Percentiles rank a stretch among this genome's conserved stretches.
phyloP scores from a whole-genome alignment of 2,329 filamentous ascomycete genomes.

The Aureobasidium sp. region DNA sequence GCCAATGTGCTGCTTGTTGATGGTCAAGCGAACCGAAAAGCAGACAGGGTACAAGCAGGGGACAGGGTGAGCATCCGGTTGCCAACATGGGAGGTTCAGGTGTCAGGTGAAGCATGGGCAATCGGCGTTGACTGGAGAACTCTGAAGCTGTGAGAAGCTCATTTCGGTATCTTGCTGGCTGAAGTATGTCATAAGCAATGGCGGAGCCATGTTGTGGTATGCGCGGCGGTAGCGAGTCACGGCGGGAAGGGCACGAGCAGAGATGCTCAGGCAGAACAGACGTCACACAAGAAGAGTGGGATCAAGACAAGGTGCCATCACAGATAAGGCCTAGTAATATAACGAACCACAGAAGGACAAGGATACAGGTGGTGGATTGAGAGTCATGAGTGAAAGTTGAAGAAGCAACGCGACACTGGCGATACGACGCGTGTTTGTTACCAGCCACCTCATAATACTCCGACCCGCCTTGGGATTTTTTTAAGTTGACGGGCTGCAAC shows the following conservation, averaged over 20 bases:
- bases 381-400: background rate
- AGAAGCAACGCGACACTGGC: background rate
- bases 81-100: conserved; percentile 35
- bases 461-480: background rate
- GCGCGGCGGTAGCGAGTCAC: background rate
- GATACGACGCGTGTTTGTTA: background rate
- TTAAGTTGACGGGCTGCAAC: background rate
- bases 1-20: conserved; percentile 19
- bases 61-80: conserved; percentile 30
- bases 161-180: background rate
- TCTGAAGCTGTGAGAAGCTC: background rate
- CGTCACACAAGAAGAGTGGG: background rate
- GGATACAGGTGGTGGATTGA: background rate
- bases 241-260: background rate
- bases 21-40: conserved; percentile 16
- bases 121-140: conserved; percentile 37
- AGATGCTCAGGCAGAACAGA: background rate
- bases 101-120: conserved; percentile 29
- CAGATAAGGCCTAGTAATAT: background rate
- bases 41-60: conserved; percentile 22
- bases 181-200: background rate
- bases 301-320: background rate
- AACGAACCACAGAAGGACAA: background rate
- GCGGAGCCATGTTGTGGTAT: conserved; percentile 2
- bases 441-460: conserved; percentile 7